A percentile compares a stretch with the other conserved stretches of the same genome.
Conservation (phyloP, 2,329 filamentous ascomycete species). For the Alternaria sp. region DNA sequence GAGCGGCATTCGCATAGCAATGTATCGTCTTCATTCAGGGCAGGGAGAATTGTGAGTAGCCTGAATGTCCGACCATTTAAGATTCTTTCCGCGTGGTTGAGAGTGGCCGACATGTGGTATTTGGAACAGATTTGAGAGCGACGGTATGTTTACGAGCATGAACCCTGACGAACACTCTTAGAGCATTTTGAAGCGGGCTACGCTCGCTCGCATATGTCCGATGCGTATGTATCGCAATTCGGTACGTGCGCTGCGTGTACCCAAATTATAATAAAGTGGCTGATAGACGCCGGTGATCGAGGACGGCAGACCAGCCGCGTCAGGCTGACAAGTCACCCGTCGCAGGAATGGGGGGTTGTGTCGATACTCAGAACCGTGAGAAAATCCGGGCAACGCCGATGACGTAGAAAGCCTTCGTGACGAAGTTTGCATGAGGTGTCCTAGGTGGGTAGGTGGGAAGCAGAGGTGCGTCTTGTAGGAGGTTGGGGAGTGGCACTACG, state of each 20-base stretch:
- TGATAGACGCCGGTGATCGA: neutral
- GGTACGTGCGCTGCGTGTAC: neutral
- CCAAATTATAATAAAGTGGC: neutral
- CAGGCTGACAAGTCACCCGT: neutral
- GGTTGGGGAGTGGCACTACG: neutral
- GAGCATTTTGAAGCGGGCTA: neutral
- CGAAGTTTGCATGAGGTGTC: neutral
- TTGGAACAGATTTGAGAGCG: neutral
- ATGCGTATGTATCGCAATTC: neutral
- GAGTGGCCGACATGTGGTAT: neutral
- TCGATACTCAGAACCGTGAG: neutral
- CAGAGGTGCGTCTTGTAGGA: neutral
- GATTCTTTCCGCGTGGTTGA: accelerated
- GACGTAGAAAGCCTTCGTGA: neutral
- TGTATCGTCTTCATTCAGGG: neutral
- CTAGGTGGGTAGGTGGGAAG: neutral
- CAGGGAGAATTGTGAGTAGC: neutral
- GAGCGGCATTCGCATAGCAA: neutral
- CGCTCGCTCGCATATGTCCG: neutral
- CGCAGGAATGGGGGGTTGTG: neutral
- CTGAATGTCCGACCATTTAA: neutral
- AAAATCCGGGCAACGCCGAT: neutral
- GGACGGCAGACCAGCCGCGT: neutral
- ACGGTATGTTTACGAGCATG: neutral
- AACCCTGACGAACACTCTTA: neutral